A percentile compares a stretch with the other conserved stretches of the same genome.
Conservation (phyloP, 768 basidiomycete genomes). For the Lactarius hengduanensis region DNA sequence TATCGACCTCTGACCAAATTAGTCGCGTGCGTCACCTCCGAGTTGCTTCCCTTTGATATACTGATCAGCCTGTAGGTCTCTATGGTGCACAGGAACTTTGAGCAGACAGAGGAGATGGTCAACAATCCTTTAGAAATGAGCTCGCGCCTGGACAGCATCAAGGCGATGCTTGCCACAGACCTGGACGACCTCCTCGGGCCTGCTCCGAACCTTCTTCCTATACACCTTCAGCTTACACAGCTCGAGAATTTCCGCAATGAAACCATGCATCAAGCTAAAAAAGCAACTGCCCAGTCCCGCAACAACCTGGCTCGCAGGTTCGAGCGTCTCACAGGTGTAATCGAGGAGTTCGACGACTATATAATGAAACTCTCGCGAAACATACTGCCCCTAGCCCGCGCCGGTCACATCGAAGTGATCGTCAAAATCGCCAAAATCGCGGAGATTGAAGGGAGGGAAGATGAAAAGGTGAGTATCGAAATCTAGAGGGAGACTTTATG, state of each 20-base stretch:
- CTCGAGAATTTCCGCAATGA: constrained; percentile 94
- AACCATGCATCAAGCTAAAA: constrained; percentile 91
- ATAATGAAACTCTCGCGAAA: constrained; percentile 74
- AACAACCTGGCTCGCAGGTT: constrained; percentile 76
- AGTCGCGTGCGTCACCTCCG: constrained; percentile 62
- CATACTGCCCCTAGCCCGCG: constrained; percentile 73
- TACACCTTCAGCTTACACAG: constrained; percentile 90
- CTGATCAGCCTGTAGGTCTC: constrained; percentile 63
- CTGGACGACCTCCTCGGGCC: constrained; percentile 79
- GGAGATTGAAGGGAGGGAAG: constrained; percentile 89
- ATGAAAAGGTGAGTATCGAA: constrained; percentile 72
- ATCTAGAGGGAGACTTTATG: not conserved
- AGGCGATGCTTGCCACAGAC: constrained; percentile 74
- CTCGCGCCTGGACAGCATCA: constrained; percentile 72
- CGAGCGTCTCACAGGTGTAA: constrained; percentile 77
- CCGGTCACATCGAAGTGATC: constrained; percentile 80
- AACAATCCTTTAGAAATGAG: constrained; percentile 93
- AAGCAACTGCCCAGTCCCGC: constrained; percentile 64
- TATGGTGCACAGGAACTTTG: constrained; percentile 91
- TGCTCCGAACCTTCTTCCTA: constrained; percentile 81
- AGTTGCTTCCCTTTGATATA: not conserved
- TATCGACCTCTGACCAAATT: constrained; percentile 93
- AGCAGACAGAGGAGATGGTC: constrained; percentile 94
- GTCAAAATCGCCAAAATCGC: constrained; percentile 92
- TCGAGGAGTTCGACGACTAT: constrained; percentile 83